phyloP scores from a whole-genome alignment of 139 green algal genomes.

The Raphidocelis subcapitata region DNA sequence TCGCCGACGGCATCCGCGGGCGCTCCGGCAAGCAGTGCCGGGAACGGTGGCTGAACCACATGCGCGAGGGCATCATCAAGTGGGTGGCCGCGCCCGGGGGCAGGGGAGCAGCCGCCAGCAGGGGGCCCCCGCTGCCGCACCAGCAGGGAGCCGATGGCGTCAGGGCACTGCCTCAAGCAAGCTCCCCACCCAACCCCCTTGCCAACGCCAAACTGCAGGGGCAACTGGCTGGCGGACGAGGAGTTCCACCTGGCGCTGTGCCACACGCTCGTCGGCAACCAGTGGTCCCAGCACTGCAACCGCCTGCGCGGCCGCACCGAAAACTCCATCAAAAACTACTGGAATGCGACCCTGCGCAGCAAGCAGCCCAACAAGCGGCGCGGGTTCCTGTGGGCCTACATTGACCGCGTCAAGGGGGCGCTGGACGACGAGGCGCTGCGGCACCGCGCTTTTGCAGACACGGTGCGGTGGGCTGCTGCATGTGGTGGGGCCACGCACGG shows the following conservation, averaged over 20 bases:
- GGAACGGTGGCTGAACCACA: constrained; percentile 41
- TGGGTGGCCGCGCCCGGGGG: neutral
- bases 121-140: no score
- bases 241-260: constrained; percentile 33
- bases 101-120: no score
- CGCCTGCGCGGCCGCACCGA: constrained; percentile 63
- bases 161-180: no score
- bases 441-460: no score
- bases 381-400: constrained; percentile 32
- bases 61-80: constrained; percentile 31
- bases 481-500: no score
- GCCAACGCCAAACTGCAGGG: neutral
- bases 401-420: neutral
- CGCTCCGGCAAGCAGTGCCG: constrained; percentile 43
- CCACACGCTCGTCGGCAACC: constrained; percentile 29
- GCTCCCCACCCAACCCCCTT: no score
- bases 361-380: constrained; percentile 36
- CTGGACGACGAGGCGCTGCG: no score
- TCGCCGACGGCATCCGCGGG: constrained; percentile 29
- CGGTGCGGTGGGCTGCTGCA: no score
- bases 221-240: constrained; percentile 26
- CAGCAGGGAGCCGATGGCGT: no score
- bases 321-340: constrained; percentile 80
- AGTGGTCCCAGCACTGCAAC: constrained; percentile 44
- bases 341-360: constrained; percentile 47